Base-by-base conservation (phyloP, 805 yeast genomes). In the Suhomyces xylopsoci region DNA sequence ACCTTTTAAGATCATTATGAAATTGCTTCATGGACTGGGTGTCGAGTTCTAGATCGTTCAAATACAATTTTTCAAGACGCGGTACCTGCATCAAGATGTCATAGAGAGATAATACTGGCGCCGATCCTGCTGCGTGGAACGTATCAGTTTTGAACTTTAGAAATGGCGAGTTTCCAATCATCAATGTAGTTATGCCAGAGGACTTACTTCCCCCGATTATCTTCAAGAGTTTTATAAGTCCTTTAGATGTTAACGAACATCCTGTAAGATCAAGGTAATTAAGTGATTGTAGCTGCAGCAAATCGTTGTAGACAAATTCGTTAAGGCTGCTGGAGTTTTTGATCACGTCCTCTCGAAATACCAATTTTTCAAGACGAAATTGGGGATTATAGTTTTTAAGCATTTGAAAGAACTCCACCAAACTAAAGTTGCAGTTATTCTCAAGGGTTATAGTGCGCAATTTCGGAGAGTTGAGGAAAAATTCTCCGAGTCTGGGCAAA, bases 1-100 rank as follows among this genome's bases (percentile, higher is more conserved):
- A 50, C 5, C 42, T 44, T 12, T 55, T 52, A 8, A 73, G 51
- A 46, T 72, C 77, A 5, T 56, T 55, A 32, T 61, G 52, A 34
- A 75, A 66, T 28, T 58, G 59, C 34, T 61, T 62, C 65, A 73
- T 60, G 0, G 76, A 60, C 4, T 63, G 60, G 51, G 68, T 68
- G 51, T 75, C 78, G 38, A 75, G 55, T 41, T 71, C 73, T 43
- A 71, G 51, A 44, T 75, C 77, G 30, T 70, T 66, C 24, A 75
- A 51, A 25, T 60, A 61, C 9, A 75, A 61, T 3, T 54, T 47
- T 9, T 51, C 42, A 6, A 74, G 52, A 2, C 52, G 45, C 2
- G 64, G 74, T 24, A 51, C 60, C 22, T 45, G 42, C n/a, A 38
- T 42, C 17, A 62, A 57, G 17, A 69, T 55, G 12, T 66, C 66